Evolutionary conservation across 2,329 filamentous ascomycete species (phyloP).

Genomic region (Colletotrichum siamense): DNA sequence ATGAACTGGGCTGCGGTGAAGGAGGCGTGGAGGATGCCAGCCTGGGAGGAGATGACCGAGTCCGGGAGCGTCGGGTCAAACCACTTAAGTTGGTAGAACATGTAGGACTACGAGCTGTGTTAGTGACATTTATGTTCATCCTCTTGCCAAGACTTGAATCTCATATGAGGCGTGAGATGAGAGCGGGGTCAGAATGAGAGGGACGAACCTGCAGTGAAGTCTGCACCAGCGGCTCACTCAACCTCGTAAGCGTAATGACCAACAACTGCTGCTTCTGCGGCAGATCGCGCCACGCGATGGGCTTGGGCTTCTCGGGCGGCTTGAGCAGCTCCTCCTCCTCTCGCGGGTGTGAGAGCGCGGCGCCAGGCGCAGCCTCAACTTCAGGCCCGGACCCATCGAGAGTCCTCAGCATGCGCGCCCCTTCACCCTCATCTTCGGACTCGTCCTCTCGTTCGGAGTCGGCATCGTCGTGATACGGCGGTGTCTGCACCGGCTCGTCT

Average conservation of each 20-base stretch:
- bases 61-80: slow-evolving; percentile 63
- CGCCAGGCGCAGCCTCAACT: neutral
- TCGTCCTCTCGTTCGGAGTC: neutral
- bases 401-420: neutral
- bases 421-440: neutral
- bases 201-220: slow-evolving; percentile 63
- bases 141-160: fast-evolving
- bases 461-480: neutral
- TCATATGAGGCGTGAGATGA: neutral
- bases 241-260: slow-evolving; percentile 77
- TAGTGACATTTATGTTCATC: neutral
- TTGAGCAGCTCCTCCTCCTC: neutral
- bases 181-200: slow-evolving; percentile 14
- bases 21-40: slow-evolving; percentile 77
- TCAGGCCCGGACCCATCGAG: neutral
- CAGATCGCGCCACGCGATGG: slow-evolving; percentile 73
- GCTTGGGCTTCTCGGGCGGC: slow-evolving; percentile 32
- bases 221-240: slow-evolving; percentile 84
- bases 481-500: neutral
- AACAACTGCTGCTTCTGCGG: slow-evolving; percentile 80
- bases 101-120: slow-evolving; percentile 59
- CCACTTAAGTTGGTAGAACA: slow-evolving; percentile 88
- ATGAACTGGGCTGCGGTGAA: slow-evolving; percentile 85
- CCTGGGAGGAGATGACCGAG: slow-evolving; percentile 76
- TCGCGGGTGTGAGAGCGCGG: neutral